Evolutionary conservation across 2,329 filamentous ascomycete species (phyloP).

Genomic region (Claviceps cyperi): DNA sequence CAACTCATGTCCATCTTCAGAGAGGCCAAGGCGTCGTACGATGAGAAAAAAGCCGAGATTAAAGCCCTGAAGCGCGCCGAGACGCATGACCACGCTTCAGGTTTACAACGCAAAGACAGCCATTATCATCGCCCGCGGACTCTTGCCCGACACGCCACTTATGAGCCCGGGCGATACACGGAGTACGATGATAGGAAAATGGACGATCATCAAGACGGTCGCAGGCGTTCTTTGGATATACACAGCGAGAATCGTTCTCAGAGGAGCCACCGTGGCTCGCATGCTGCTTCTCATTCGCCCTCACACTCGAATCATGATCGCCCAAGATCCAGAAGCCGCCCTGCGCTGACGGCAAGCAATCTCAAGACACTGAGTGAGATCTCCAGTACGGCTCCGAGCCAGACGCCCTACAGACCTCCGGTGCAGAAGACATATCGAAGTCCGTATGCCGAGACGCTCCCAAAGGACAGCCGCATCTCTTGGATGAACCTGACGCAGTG

Average conservation of each 20-base stretch:
- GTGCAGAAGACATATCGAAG: conserved; percentile 20
- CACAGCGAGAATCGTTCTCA: conserved; percentile 27
- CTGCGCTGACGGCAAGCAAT: conserved; percentile 36
- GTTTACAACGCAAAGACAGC: conserved; percentile 3
- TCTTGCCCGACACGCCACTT: background rate
- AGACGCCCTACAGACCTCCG: conserved; percentile 14
- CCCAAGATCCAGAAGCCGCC: conserved; percentile 16
- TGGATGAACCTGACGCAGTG: conserved; percentile 14
- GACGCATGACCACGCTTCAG: conserved; percentile 29
- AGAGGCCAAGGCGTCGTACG: conserved; percentile 77
- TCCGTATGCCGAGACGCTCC: conserved; percentile 21
- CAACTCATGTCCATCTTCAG: conserved; percentile 83
- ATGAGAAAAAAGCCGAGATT: conserved; percentile 73
- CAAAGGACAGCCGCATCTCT: conserved; percentile 28
- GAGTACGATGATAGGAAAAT: conserved; percentile 16
- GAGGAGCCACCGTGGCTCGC: conserved; percentile 24
- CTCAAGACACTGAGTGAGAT: conserved; percentile 39
- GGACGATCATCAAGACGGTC: conserved; percentile 20
- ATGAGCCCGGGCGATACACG: conserved; percentile 14
- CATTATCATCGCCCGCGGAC: conserved; percentile 1
- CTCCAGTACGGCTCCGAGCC: conserved; percentile 32
- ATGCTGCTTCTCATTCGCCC: conserved; percentile 12
- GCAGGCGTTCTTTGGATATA: conserved; percentile 15
- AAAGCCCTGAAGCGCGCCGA: conserved; percentile 51
- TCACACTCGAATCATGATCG: conserved; percentile 14